Conservation (phyloP, 1,284 basidiomycete genomes). For the Jaminaea rosea region DNA sequence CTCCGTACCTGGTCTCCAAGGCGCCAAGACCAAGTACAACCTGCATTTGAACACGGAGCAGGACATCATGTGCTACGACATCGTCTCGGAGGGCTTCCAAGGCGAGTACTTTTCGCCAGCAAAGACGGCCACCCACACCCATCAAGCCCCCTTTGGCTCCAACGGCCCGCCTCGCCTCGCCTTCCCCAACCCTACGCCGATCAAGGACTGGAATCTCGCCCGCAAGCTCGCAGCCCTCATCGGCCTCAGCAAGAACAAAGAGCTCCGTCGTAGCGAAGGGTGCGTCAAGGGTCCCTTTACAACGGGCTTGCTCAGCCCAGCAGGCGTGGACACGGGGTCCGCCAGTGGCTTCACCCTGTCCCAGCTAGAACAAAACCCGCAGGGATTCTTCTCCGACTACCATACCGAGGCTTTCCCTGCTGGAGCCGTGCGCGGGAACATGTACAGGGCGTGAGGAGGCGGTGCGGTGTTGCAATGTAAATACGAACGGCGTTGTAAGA, state of each 20-base stretch:
- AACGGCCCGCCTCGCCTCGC: conserved; percentile 44
- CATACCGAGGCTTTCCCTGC: conserved; percentile 9
- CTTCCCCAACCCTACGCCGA: conserved; percentile 12
- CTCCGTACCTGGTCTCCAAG: conserved; percentile 3
- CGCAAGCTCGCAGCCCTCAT: background rate
- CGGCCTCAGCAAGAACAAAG: background rate
- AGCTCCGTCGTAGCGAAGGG: no score
- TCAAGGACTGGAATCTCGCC: background rate
- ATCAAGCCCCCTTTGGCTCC: conserved; percentile 38
- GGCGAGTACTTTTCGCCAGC: conserved; percentile 47
- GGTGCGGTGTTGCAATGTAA: no score
- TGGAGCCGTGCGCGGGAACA: conserved; percentile 16
- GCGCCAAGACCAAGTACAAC: conserved; percentile 7
- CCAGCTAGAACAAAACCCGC: conserved; percentile 10
- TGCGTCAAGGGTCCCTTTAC: conserved; percentile 19
- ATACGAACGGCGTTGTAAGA: no score
- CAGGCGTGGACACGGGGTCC: conserved; percentile 13
- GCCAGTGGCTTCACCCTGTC: conserved; percentile 12
- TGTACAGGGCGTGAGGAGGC: background rate
- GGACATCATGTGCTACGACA: conserved; percentile 21
- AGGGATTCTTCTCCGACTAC: conserved; percentile 11
- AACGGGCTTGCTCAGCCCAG: conserved; percentile 9
- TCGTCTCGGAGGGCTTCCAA: conserved; percentile 15
- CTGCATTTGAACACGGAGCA: conserved; percentile 11
- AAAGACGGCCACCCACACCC: conserved; percentile 47